Conservation (phyloP, 345 rosid species). For the Rhizophora mangle region DNA sequence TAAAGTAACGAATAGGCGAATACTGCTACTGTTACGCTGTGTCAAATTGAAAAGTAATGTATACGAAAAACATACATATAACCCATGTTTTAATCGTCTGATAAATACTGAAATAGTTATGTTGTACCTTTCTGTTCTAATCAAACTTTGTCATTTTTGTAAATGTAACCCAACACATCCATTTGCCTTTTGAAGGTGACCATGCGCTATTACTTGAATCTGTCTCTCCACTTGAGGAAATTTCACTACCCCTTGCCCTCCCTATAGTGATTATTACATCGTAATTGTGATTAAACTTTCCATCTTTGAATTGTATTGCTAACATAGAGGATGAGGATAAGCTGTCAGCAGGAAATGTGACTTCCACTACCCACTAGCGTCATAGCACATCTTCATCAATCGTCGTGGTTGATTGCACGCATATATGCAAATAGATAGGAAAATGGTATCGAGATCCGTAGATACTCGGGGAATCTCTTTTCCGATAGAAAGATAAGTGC, state of each 20-base stretch:
- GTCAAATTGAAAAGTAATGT: neutral
- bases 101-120: slow-evolving; percentile 7
- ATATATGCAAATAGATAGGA: neutral
- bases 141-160: slow-evolving; percentile 34
- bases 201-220: neutral
- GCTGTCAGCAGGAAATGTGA: neutral
- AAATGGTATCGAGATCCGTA: neutral
- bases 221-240: slow-evolving; percentile 23
- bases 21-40: neutral
- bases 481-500: no score
- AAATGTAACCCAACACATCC: slow-evolving; percentile 26
- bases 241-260: neutral
- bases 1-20: no score
- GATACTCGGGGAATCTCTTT: neutral
- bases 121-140: slow-evolving; percentile 14
- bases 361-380: no score
- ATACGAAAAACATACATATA: neutral
- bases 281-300: neutral
- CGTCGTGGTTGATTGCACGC: no score
- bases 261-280: neutral
- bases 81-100: slow-evolving; percentile 28
- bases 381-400: no score
- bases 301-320: neutral
- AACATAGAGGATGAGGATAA: neutral
- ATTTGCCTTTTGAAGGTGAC: slow-evolving; percentile 15